Percentiles rank a stretch among this genome's conserved stretches.
Evolutionary conservation across 23 red algal species (phyloP).

Genomic region (Agarophyton chilense): DNA sequence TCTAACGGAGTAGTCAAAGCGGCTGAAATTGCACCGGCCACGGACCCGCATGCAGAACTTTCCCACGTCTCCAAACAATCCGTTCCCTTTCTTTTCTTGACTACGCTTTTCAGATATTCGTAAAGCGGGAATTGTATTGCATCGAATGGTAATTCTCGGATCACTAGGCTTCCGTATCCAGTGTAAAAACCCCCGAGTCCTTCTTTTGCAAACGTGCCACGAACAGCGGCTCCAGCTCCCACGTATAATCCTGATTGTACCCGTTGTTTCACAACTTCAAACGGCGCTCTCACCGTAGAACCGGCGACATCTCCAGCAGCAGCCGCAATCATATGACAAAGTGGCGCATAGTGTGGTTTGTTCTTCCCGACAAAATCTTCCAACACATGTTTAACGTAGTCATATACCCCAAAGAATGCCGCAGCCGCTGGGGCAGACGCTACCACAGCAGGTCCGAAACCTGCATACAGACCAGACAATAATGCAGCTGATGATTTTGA

Average conservation of each 20-base stretch:
- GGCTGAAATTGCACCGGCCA: constrained; percentile 93
- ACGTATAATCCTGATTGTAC: constrained; percentile 89
- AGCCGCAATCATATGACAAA: constrained; percentile 79
- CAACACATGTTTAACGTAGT: constrained; percentile 77
- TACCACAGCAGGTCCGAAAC: constrained; percentile 82
- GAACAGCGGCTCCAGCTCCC: constrained; percentile 66
- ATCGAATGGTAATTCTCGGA: constrained; percentile 98
- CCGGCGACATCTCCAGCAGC: constrained; percentile 84
- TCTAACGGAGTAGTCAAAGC: constrained; percentile 96
- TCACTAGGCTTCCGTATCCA: constrained; percentile 84
- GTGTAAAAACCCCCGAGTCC: constrained; percentile 85
- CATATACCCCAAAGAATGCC: constrained; percentile 96
- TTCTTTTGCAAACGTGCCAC: constrained; percentile 54
- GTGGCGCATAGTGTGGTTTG: constrained; percentile 26
- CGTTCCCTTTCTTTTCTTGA: constrained; percentile 6
- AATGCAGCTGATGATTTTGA: constrained; percentile 25
- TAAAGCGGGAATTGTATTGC: constrained; percentile 96
- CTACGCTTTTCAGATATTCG: constrained; percentile 84
- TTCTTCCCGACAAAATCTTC: constrained; percentile 17
- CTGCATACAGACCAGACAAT: constrained; percentile 85
- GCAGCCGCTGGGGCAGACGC: constrained; percentile 96
- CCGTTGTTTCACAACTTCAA: constrained; percentile 97
- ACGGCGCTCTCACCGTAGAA: constrained; percentile 86
- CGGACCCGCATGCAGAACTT: constrained; percentile 76
- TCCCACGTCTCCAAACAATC: constrained; percentile 73